phyloP scores from a whole-genome alignment of 768 basidiomycete genomes.

The Naematelia aurantialba region DNA sequence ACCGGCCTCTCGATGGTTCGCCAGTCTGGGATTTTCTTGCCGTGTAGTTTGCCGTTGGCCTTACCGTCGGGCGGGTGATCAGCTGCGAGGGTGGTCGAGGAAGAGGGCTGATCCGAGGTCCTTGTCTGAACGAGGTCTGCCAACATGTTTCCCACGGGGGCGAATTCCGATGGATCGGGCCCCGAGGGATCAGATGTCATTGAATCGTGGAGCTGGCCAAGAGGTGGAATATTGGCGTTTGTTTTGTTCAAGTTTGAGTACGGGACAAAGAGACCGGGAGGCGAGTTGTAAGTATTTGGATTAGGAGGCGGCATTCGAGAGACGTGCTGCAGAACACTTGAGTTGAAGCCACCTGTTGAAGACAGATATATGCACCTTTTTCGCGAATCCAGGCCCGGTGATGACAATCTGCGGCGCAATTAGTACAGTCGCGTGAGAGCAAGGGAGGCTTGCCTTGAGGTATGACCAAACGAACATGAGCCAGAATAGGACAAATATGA shows the following conservation, averaged over 20 bases:
- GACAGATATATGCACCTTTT: constrained; percentile 14
- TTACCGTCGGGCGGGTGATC: neutral
- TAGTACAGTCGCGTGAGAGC: neutral
- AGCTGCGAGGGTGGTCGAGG: constrained; percentile 13
- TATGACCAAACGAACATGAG: constrained; percentile 79
- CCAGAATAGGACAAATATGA: constrained; percentile 62
- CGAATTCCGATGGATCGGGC: constrained; percentile 34
- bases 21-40: constrained; percentile 20
- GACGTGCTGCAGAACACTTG: neutral
- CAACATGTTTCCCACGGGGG: constrained; percentile 23
- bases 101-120: constrained; percentile 7
- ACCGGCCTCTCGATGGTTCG: constrained; percentile 22
- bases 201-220: neutral
- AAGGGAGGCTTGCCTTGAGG: constrained; percentile 57
- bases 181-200: constrained; percentile 9
- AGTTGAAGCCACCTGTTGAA: neutral
- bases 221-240: neutral
- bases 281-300: neutral
- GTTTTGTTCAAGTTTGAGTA: neutral
- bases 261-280: neutral
- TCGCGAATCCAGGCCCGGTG: constrained; percentile 33
- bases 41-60: neutral
- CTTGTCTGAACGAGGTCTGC: neutral
- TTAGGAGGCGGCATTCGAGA: neutral
- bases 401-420: constrained; percentile 10